Base-by-base conservation (phyloP, 768 basidiomycete genomes). In the Hypholoma fasciculare region DNA sequence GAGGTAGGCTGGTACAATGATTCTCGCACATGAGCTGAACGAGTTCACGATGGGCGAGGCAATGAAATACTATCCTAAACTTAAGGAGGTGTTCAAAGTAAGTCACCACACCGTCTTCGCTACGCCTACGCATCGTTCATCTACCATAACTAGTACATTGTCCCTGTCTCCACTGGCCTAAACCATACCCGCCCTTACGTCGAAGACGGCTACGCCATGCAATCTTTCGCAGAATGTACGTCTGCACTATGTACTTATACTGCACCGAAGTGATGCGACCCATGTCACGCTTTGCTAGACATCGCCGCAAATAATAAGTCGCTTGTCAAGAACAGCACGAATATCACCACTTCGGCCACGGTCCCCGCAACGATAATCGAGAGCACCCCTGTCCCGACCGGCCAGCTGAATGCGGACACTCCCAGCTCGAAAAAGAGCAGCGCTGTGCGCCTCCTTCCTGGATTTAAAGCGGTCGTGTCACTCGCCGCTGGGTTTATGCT, bases 21-120 rank as follows among this genome's bases (percentile, higher is more conserved):
- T 85, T 50, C 68, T 86, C 54, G 79, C 80, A 4, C 86, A 87
- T 57, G 86, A 87, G 57, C 63, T 86, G 57, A 82, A 82, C 64
- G 83, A 82, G 59, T 85, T 74, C 59, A 87, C 86, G 4, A 86
- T 87, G 86, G 64, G 68, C n/a, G 76, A 82, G 62, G 86, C 85
- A 1, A 63, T 83, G n/a, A 79, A 82, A 51, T 82, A 71, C 60
- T 81, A 85, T 58, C 63, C 72, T 1, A 69, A 70, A 55, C 69
- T 87, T 26, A 77, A 76, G 57, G 49, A 69, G 3, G 74, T 74
- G 0, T 87, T 87, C 65, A 62, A 72, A 43, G 82, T 82, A 58
- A n/a, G 73, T 65, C 1, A 23, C 40, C 19, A 36, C 9, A 48
- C 30, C 51, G 12, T 27, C 36, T 20, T 7, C n/a, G 23, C 36